Conservation (phyloP, 1,284 basidiomycete species). For the Microbotryum intermedium region DNA sequence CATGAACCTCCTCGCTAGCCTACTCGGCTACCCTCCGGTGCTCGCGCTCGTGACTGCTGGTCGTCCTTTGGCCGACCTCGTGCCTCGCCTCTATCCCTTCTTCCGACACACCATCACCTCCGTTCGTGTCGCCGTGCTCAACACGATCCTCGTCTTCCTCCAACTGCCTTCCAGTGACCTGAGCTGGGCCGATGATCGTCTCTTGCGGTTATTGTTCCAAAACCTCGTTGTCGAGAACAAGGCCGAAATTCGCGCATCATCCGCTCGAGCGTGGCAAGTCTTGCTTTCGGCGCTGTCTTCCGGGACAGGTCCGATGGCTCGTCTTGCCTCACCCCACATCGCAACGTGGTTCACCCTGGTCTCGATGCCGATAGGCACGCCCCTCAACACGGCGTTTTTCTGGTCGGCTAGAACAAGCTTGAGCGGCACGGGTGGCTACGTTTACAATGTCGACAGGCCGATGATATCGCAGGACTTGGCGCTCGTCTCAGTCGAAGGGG, state of each 20-base stretch:
- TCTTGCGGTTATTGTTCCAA: constrained; percentile 82
- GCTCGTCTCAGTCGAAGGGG: constrained; percentile 67
- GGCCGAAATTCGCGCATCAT: constrained; percentile 69
- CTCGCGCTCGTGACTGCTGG: constrained; percentile 55
- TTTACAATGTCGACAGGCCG: constrained; percentile 92
- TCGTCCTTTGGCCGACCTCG: constrained; percentile 63
- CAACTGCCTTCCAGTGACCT: constrained; percentile 58
- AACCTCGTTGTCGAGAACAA: constrained; percentile 92
- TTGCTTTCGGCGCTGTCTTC: constrained; percentile 3
- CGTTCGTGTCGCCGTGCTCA: constrained; percentile 87
- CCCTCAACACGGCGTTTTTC: constrained; percentile 66
- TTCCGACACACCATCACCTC: constrained; percentile 94
- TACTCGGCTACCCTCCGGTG: constrained; percentile 72
- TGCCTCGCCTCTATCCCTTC: constrained; percentile 87
- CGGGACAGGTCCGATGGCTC: too few species aligned
- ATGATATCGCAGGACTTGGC: constrained; percentile 88
- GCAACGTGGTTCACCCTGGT: constrained; percentile 68
- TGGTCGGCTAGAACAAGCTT: constrained; percentile 50
- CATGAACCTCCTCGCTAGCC: constrained; percentile 85
- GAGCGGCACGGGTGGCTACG: constrained; percentile 46
- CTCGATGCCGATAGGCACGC: constrained; percentile 82
- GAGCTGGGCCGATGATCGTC: constrained; percentile 71
- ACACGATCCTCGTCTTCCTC: constrained; percentile 81
- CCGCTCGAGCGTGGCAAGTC: constrained; percentile 65
- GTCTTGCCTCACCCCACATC: constrained; percentile 35